These are phyloP conservation scores for Blastosporella zonata DNA, from an alignment of 1,284 basidiomycete genomes.

Conservation along the genomic window DNA sequence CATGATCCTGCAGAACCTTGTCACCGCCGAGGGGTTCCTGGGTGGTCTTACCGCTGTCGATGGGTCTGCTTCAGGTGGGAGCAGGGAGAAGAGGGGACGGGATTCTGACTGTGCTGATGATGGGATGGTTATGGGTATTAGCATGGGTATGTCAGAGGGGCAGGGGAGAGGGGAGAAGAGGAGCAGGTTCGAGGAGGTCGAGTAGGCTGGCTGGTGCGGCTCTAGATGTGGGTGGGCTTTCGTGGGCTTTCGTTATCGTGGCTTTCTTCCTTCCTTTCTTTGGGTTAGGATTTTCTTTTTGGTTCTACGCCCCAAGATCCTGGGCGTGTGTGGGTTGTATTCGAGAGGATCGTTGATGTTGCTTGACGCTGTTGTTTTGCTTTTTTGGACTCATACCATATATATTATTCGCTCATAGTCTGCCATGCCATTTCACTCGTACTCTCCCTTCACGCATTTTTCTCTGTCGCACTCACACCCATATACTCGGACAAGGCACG, in stretches of 20 bases:
- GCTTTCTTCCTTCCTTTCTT: too few relatives aligned
- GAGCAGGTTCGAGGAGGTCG: slow-evolving; percentile 68
- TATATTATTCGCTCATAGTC: too few relatives aligned
- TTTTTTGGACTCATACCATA: too few relatives aligned
- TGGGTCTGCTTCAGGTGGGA: slow-evolving; percentile 13
- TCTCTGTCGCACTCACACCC: too few relatives aligned
- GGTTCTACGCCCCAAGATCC: too few relatives aligned
- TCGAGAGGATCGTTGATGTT: too few relatives aligned
- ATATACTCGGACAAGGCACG: too few relatives aligned
- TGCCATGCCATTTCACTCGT: neutral
- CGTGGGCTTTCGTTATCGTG: too few relatives aligned
- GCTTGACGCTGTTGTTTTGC: neutral
- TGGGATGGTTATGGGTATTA: slow-evolving; percentile 21
- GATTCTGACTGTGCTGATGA: slow-evolving; percentile 13
- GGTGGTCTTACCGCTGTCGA: slow-evolving; percentile 22
- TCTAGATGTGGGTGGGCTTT: too few relatives aligned
- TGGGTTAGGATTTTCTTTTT: too few relatives aligned
- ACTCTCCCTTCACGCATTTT: neutral
- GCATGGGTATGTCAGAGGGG: slow-evolving; percentile 24
- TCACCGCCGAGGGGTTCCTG: slow-evolving; percentile 54
- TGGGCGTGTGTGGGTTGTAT: too few relatives aligned
- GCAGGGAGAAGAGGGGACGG: slow-evolving; percentile 22
- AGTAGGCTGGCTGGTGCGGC: slow-evolving; percentile 32
- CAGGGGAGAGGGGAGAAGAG: slow-evolving; percentile 59
- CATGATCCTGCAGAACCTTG: slow-evolving; percentile 62